Evolutionary conservation across 148 eudicot species (phyloP).

Genomic region (Pouteria glomerata): DNA sequence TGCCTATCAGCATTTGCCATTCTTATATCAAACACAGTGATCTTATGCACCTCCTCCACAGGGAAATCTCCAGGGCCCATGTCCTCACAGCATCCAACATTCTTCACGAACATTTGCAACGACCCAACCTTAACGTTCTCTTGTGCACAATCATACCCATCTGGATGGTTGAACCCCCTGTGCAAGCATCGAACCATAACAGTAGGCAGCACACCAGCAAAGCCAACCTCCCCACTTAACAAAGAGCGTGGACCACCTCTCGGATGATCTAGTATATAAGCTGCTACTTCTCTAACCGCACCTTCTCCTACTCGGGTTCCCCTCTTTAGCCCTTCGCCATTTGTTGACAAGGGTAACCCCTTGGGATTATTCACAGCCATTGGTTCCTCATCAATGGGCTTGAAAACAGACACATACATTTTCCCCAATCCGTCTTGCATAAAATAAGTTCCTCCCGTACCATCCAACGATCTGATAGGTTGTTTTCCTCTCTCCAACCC

Average conservation of each 20-base stretch:
- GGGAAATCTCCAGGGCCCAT: constrained; percentile 68
- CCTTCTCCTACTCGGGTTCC: constrained; percentile 88
- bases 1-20: constrained; percentile 89
- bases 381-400: constrained; percentile 82
- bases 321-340: constrained; percentile 77
- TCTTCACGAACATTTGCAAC: constrained; percentile 64
- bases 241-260: constrained; percentile 45
- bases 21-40: constrained; percentile 65
- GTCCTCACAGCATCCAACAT: constrained; percentile 75
- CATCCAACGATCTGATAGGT: constrained; percentile 71
- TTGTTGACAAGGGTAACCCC: constrained; percentile 52
- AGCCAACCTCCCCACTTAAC: constrained; percentile 41
- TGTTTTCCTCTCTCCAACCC: constrained; percentile 47
- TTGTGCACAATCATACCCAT: constrained; percentile 39
- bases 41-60: constrained; percentile 78
- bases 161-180: constrained; percentile 56
- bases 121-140: constrained; percentile 56
- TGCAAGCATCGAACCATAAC: constrained; percentile 63
- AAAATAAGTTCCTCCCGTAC: constrained; percentile 72
- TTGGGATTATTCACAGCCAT: constrained; percentile 68
- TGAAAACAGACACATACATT: constrained; percentile 56
- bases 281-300: constrained; percentile 80
- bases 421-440: constrained; percentile 50
- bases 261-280: constrained; percentile 73
- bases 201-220: constrained; percentile 79